Evolutionary conservation across 768 basidiomycete genomes (phyloP).

Genomic region (Rhizopogon rudus): DNA sequence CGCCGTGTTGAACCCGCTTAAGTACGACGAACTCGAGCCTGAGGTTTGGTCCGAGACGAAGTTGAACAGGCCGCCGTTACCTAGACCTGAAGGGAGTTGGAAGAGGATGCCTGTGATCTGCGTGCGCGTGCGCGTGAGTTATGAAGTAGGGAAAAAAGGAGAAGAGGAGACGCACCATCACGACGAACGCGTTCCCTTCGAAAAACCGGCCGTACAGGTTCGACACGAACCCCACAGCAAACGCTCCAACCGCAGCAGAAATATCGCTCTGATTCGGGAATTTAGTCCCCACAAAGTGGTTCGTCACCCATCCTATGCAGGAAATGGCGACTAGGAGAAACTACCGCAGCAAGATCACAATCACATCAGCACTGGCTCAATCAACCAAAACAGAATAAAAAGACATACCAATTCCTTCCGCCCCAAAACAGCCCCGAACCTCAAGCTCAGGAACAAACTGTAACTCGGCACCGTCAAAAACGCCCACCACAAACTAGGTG

Average conservation of each 20-base stretch:
- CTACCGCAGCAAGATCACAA: constrained; percentile 20
- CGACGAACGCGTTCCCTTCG: constrained; percentile 70
- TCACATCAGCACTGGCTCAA: neutral
- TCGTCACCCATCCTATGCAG: constrained; percentile 72
- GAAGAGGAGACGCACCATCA: constrained; percentile 48
- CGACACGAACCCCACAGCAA: constrained; percentile 75
- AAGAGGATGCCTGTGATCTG: constrained; percentile 76
- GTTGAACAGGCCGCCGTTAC: constrained; percentile 73
- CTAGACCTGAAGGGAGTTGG: constrained; percentile 80
- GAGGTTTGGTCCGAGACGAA: constrained; percentile 55
- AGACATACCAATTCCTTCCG: constrained; percentile 49
- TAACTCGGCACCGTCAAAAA: constrained; percentile 71
- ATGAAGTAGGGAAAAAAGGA: no score
- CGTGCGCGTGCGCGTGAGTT: neutral
- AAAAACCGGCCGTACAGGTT: constrained; percentile 76
- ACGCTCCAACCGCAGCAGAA: constrained; percentile 75
- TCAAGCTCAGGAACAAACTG: constrained; percentile 60
- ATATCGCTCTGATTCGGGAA: constrained; percentile 73
- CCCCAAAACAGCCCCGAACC: constrained; percentile 57
- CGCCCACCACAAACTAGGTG: constrained; percentile 70
- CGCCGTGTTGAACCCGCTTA: constrained; percentile 70
- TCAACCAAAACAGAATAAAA: neutral
- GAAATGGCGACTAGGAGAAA: constrained; percentile 53
- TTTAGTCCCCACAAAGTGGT: constrained; percentile 54
- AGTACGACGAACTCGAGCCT: constrained; percentile 51